Evolutionary conservation across 2,329 filamentous ascomycete species (phyloP), one percentile per base, ranked within the genome.

Genomic region (Exophiala mesophila): DNA sequence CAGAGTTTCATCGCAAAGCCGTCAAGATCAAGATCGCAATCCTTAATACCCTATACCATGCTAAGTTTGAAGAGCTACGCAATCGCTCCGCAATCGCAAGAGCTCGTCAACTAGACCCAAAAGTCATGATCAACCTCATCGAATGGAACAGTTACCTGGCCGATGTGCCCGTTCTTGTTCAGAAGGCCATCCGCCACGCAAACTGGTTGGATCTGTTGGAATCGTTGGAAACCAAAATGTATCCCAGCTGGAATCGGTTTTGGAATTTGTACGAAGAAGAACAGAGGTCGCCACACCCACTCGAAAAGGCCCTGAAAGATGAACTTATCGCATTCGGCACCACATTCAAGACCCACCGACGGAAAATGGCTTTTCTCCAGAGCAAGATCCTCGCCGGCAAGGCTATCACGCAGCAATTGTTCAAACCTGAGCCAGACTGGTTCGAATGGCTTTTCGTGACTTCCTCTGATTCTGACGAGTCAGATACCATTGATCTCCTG

Each of bases 151-250:
- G 19, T 9, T 48, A 19, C 32, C 16, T 39, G 17, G 13, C 16
- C 19, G 10, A 15, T n/a, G 23, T 41, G 19, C 31, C 41, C 6
- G 32, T 20, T 15, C n/a, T 38, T 10, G 28, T 37, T 7, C 8
- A 29, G 19, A 16, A 38, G 10, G 41, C 23, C 17, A 21, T 48
- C 18, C 39, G 33, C n/a, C 41, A 44, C 4, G 24, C 29, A 15
- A 39, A 32, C 16, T 48, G 45, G 45, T 13, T 48, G 31, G 31
- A 40, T 15, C 23, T 48, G 30, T 33, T 48, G 13, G 40, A 48
- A 20, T 18, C 20, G 8, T 40, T 44, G 26, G 41, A 44, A 24
- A 26, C 15, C 9, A 17, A 23, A 8, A 31, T 19, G 7, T 31
- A 36, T 7, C 36, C 36, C 4, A 5, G 31, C 3, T 48, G 40